Evolutionary conservation across 208 protist species (phyloP).

Genomic region (Trypanosoma rangeli): DNA sequence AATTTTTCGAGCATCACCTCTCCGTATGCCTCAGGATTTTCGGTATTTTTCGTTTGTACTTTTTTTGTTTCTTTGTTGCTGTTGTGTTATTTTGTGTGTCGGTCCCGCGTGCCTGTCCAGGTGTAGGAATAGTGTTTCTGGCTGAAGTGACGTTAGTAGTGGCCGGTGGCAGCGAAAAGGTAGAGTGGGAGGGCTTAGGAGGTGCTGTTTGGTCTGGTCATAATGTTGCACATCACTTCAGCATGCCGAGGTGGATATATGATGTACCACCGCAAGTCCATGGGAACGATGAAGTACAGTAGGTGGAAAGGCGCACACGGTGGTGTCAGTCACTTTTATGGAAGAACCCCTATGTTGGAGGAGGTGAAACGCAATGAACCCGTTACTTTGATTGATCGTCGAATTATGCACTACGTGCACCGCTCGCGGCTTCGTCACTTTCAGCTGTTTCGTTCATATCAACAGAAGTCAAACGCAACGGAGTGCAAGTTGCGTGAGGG

Average conservation of each 20-base stretch:
- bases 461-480: slow-evolving; percentile 86
- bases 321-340: slow-evolving; percentile 86
- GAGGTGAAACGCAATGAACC: slow-evolving; percentile 69
- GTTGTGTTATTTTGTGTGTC: neutral
- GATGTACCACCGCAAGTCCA: slow-evolving; percentile 89
- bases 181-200: neutral
- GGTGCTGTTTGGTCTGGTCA: neutral
- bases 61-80: neutral
- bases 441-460: slow-evolving; percentile 89
- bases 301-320: slow-evolving; percentile 75
- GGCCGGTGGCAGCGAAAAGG: neutral
- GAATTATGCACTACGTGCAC: slow-evolving; percentile 90
- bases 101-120: neutral
- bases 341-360: slow-evolving; percentile 80
- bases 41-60: neutral
- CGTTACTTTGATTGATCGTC: slow-evolving; percentile 73
- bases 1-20: neutral
- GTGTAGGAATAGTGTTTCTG: neutral
- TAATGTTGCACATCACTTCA: slow-evolving; percentile 45
- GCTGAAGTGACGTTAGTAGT: neutral
- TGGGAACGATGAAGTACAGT: slow-evolving; percentile 87
- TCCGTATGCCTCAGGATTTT: neutral
- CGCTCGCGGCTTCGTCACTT: slow-evolving; percentile 80
- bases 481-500: slow-evolving; percentile 85
- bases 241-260: slow-evolving; percentile 67